Evolutionary conservation across 2,329 filamentous ascomycete genomes (phyloP).

Genomic region (Penicillium sp.): DNA sequence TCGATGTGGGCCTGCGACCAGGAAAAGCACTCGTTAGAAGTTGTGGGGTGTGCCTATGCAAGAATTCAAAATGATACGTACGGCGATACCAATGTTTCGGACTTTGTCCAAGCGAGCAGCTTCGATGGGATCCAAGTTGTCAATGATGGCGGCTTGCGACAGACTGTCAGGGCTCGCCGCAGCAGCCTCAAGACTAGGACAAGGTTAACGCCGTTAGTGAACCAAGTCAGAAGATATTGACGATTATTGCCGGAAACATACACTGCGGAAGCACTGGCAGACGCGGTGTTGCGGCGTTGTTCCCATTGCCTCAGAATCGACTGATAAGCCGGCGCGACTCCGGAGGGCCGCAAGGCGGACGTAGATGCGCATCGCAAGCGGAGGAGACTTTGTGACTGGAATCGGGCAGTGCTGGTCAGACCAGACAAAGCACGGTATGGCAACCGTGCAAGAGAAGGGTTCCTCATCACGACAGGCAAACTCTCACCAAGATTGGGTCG

Average conservation of each 20-base stretch:
- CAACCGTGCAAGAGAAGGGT: constrained; percentile 37
- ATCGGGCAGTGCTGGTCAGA: constrained; percentile 30
- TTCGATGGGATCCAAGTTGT: constrained; percentile 76
- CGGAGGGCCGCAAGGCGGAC: constrained; percentile 30
- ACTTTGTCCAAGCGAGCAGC: constrained; percentile 70
- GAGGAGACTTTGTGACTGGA: constrained; percentile 32
- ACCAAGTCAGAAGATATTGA: not conserved
- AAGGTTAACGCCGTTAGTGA: constrained; percentile 6
- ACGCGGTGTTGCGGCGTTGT: constrained; percentile 40
- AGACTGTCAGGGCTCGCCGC: constrained; percentile 51
- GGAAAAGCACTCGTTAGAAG: constrained; percentile 5
- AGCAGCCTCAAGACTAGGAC: constrained; percentile 50
- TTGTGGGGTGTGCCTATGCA: not conserved
- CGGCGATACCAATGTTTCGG: constrained; percentile 96
- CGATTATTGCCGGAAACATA: constrained; percentile 21
- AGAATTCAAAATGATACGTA: constrained; percentile 41
- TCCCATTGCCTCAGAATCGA: constrained; percentile 37
- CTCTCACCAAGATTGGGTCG: constrained; percentile 23
- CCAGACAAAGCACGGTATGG: constrained; percentile 35
- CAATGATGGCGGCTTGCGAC: constrained; percentile 62
- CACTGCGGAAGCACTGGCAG: constrained; percentile 41
- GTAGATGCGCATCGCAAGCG: constrained; percentile 37
- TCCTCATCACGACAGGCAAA: constrained; percentile 35
- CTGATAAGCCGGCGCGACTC: constrained; percentile 29
- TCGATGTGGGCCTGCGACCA: constrained; percentile 79